Evolutionary conservation across 2,329 filamentous ascomycete species (phyloP), one percentile per base, ranked within the genome.

Genomic region (Botrytis galanthina): DNA sequence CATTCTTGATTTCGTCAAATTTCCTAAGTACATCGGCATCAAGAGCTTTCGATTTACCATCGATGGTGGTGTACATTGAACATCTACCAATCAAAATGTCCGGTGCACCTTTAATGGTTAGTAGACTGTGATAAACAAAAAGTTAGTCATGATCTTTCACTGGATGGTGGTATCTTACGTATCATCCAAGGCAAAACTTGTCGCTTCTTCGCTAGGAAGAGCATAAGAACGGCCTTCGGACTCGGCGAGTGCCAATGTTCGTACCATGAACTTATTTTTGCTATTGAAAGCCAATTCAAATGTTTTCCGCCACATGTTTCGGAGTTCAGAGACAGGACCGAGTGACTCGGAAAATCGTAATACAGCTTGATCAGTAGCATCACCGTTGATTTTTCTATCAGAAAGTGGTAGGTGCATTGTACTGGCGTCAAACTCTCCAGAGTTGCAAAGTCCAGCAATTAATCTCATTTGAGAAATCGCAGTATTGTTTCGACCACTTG

Each of bases 201-300:
- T 35, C 26, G 71, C 73, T 54, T 76, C 74, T 10, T 35, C 62
- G 4, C 61, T 29, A 51, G 75, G 60, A 16, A 77, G 57, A 35
- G 73, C 75, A 18, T 72, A 16, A 35, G 63, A 29, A 5, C 74
- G 71, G 26, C 75, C 76, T 8, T 48, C 37, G 8, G 62, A 14
- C 10, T 77, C 75, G 80, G 5, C 86, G 90, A 66, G 91, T 84
- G 46, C 88, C 85, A 77, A 87, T 90, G 77, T 75, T 37, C 88
- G 86, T 70, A 94, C 87, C 88, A 93, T 94, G 80, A 89, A 94
- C 82, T 94, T 94, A 83, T 94, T 94, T 84, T 93, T 93, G 83
- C 91, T 93, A 83, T 93, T 94, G 81, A 94, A 94, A 0, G 90
- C 88, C 48, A 93, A 84, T 71, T 91, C 88, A 77, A 89, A 93